A percentile compares a stretch with the other conserved stretches of the same genome.
These are phyloP conservation scores for Pneumocystis oryctolagi DNA, from an alignment of 1,139 yeast genomes.

Conservation along the genomic window DNA sequence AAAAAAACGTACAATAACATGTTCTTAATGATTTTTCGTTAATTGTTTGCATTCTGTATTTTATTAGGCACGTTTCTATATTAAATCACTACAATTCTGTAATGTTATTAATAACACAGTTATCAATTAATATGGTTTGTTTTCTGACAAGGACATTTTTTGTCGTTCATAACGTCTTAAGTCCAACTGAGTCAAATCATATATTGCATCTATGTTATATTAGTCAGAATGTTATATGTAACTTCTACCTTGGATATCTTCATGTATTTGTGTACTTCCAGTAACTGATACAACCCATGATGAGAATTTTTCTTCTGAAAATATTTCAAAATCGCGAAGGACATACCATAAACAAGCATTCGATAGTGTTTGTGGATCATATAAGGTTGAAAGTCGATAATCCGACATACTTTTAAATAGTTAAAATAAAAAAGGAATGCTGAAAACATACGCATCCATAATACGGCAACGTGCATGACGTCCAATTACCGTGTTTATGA, in stretches of 20 bases:
- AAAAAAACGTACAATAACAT: not conserved
- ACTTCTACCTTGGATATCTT: not conserved
- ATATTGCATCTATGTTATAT: not conserved
- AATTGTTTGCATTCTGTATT: not conserved
- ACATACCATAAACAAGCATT: not conserved
- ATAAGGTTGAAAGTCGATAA: not conserved
- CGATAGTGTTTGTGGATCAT: not conserved
- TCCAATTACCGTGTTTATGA: not conserved
- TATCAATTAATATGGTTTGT: not conserved
- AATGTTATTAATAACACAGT: not conserved
- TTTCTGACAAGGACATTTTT: not conserved
- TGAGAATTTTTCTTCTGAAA: not conserved
- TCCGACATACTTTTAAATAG: not conserved
- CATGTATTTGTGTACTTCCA: not conserved
- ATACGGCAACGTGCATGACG: not conserved
- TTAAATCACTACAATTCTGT: not conserved
- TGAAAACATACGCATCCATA: conserved; percentile 1
- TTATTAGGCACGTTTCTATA: not conserved
- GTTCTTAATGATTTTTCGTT: not conserved
- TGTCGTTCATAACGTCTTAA: not conserved
- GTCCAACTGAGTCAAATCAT: not conserved
- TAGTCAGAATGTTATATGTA: not conserved
- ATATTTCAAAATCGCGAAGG: not conserved
- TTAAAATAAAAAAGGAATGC: not conserved
- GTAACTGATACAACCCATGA: not conserved